A percentile compares a stretch with the other conserved stretches of the same genome.
phyloP scores from a whole-genome alignment of 2,329 filamentous ascomycete genomes.

The Colletotrichum lentis region DNA sequence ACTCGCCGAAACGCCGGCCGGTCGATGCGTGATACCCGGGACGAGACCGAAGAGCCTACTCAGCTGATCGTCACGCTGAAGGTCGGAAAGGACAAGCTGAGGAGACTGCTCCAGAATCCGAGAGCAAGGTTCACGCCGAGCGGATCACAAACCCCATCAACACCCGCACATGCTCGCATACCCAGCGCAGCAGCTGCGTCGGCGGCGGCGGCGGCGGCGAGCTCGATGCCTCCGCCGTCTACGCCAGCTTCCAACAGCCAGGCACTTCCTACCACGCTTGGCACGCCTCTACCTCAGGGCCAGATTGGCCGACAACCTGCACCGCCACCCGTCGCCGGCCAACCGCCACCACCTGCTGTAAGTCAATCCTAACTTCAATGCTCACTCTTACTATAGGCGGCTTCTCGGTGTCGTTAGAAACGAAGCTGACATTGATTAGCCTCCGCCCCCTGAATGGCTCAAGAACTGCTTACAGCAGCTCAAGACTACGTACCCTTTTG shows the following conservation, averaged over 20 bases:
- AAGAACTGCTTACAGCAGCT: constrained; percentile 75
- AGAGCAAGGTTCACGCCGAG: constrained; percentile 39
- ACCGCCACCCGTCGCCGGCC: constrained; percentile 66
- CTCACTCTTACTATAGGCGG: neutral
- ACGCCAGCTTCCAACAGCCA: constrained; percentile 45
- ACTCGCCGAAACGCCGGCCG: constrained; percentile 69
- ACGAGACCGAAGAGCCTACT: constrained; percentile 81
- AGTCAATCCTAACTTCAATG: constrained; percentile 47
- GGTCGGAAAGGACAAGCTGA: constrained; percentile 75
- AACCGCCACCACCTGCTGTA: constrained; percentile 67
- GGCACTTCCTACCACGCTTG: constrained; percentile 37
- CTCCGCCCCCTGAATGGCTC: constrained; percentile 88
- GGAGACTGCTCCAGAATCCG: constrained; percentile 68
- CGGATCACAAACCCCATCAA: constrained; percentile 46
- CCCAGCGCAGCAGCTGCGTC: constrained; percentile 43
- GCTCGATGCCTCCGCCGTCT: constrained; percentile 50
- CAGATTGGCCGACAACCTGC: constrained; percentile 75
- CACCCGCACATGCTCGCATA: constrained; percentile 45
- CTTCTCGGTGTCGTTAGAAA: neutral
- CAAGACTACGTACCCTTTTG: constrained; percentile 75
- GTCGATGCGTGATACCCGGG: constrained; percentile 69
- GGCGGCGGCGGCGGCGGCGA: constrained; percentile 42
- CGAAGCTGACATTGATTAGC: constrained; percentile 58
- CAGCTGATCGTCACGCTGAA: constrained; percentile 78
- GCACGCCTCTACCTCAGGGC: constrained; percentile 52